Evolutionary conservation across 2,329 filamentous ascomycete genomes (phyloP).

Genomic region (Xylariomycetidae sp.): DNA sequence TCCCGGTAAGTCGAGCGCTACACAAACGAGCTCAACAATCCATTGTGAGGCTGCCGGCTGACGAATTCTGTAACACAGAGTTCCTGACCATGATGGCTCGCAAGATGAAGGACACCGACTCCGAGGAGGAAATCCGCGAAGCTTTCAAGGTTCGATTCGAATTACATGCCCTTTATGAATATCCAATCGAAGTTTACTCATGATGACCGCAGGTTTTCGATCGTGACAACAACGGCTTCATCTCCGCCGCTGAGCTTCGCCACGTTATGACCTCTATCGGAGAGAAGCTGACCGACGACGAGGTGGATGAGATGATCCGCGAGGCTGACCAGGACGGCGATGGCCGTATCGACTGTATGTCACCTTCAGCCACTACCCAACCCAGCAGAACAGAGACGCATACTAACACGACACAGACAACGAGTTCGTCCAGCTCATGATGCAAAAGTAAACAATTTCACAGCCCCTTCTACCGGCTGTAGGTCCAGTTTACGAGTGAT

Average conservation of each 20-base stretch:
- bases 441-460: slow-evolving; percentile 86
- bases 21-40: not conserved
- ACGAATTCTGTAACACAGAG: slow-evolving; percentile 47
- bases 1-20: slow-evolving; percentile 57
- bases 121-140: slow-evolving; percentile 85
- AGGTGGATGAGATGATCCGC: slow-evolving; percentile 90
- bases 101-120: slow-evolving; percentile 93
- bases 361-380: not conserved
- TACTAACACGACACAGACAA: slow-evolving; percentile 61
- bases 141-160: slow-evolving; percentile 70
- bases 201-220: slow-evolving; percentile 60
- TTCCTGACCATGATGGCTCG: slow-evolving; percentile 92
- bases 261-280: slow-evolving; percentile 91
- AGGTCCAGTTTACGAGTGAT: no score
- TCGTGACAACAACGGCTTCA: slow-evolving; percentile 88
- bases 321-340: slow-evolving; percentile 88
- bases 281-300: slow-evolving; percentile 85
- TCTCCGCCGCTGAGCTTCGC: slow-evolving; percentile 80
- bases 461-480: no score
- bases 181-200: not conserved
- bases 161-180: no score
- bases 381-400: no score
- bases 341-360: slow-evolving; percentile 80
- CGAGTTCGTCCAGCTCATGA: slow-evolving; percentile 92
- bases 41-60: slow-evolving; percentile 14